Evolutionary conservation across 2,329 filamentous ascomycete species (phyloP).

Genomic region (Clarireedia sp.): DNA sequence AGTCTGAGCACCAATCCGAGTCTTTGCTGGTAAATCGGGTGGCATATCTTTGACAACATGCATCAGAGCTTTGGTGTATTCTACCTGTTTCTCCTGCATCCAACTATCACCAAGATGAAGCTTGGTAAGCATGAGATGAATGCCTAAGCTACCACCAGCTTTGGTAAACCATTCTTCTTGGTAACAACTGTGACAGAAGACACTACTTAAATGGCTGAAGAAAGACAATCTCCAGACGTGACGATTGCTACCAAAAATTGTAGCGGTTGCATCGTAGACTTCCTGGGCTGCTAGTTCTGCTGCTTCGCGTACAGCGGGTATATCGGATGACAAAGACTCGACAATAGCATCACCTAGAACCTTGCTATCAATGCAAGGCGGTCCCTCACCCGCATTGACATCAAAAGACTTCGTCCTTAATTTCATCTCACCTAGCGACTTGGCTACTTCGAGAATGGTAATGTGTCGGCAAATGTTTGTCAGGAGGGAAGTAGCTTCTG

Average conservation of each 20-base stretch:
- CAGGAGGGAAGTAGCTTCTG: constrained; percentile 68
- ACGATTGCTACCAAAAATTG: constrained; percentile 69
- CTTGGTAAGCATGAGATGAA: constrained; percentile 78
- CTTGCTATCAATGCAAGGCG: constrained; percentile 77
- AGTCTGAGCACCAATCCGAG: constrained; percentile 71
- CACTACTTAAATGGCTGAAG: constrained; percentile 73
- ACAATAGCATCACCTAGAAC: constrained; percentile 84
- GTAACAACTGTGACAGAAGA: constrained; percentile 90
- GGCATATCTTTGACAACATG: constrained; percentile 99
- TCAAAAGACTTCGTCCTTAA: constrained; percentile 73
- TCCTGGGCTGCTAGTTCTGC: constrained; percentile 72
- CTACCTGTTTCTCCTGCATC: constrained; percentile 73
- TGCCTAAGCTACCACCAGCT: constrained; percentile 82
- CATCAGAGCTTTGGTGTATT: constrained; percentile 84
- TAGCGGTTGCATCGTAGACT: constrained; percentile 66
- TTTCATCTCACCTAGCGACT: constrained; percentile 72
- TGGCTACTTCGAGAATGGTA: constrained; percentile 79
- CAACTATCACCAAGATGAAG: constrained; percentile 77
- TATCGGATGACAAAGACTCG: constrained; percentile 82
- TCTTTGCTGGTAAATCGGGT: constrained; percentile 83
- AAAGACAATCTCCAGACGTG: constrained; percentile 72
- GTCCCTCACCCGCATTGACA: constrained; percentile 77
- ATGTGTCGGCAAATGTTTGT: constrained; percentile 83
- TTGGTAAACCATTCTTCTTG: constrained; percentile 99
- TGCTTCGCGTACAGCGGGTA: constrained; percentile 69